Evolutionary conservation across 1,284 basidiomycete genomes (phyloP).

Genomic region (Melampsora americana): DNA sequence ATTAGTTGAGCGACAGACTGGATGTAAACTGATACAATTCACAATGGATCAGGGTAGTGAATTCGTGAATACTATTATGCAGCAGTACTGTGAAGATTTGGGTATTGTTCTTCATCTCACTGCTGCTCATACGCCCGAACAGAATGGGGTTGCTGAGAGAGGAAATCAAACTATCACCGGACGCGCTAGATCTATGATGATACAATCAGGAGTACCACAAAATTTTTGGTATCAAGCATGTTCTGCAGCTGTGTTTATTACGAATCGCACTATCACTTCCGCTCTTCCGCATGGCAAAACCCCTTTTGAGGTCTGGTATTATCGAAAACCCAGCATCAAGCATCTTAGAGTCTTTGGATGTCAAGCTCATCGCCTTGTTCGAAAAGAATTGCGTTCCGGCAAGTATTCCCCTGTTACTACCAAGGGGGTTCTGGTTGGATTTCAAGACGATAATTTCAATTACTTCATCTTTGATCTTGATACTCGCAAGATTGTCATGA

Average conservation of each 20-base stretch:
- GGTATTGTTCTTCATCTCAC: background rate
- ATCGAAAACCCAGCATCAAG: too few relatives aligned
- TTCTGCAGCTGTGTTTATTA: background rate
- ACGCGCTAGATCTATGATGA: background rate
- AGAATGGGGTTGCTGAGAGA: conserved; percentile 7
- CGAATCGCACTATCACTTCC: background rate
- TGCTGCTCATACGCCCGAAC: conserved; percentile 6
- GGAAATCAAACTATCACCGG: background rate
- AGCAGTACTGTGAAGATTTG: background rate
- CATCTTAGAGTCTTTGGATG: background rate
- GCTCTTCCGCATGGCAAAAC: too few relatives aligned
- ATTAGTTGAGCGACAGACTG: background rate
- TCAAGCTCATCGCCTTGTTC: background rate
- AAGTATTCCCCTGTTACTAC: background rate
- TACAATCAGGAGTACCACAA: background rate
- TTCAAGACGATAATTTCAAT: background rate
- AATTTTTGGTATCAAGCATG: background rate
- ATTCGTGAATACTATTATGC: conserved; percentile 2
- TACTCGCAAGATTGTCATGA: background rate
- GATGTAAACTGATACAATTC: background rate
- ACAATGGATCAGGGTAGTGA: background rate
- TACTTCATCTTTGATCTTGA: background rate
- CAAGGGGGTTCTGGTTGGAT: background rate
- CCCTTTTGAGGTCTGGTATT: too few relatives aligned
- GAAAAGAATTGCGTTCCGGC: background rate